These are phyloP conservation scores for Fusarium stilboides DNA, from an alignment of 2,329 filamentous ascomycete genomes.

Conservation along the genomic window DNA sequence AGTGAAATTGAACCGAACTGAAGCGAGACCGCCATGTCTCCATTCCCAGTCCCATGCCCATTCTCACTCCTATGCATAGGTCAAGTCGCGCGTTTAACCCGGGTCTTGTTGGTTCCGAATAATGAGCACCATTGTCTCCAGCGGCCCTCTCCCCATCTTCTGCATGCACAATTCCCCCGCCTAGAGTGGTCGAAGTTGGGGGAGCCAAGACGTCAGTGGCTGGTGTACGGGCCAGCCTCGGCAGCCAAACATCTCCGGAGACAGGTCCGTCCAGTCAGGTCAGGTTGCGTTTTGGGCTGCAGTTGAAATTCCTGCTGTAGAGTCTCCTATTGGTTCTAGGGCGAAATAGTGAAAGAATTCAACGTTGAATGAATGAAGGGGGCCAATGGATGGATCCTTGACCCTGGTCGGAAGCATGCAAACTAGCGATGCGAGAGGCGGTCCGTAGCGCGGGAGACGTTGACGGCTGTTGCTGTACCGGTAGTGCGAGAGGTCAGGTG, in stretches of 20 bases:
- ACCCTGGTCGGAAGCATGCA: constrained; percentile 24
- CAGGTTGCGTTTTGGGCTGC: constrained; percentile 10
- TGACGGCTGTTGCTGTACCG: not conserved
- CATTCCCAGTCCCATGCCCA: constrained; percentile 13
- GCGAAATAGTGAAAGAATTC: constrained; percentile 5
- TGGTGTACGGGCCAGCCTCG: constrained; percentile 21
- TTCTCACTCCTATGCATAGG: constrained; percentile 24
- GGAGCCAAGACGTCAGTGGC: constrained; percentile 40
- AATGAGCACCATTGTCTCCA: too few species aligned
- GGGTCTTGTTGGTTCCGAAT: constrained; percentile 2
- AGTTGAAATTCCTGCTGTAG: constrained; percentile 11
- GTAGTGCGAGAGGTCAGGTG: constrained; percentile 9
- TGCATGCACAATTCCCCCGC: constrained; percentile 19
- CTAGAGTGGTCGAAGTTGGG: constrained; percentile 3
- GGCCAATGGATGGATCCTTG: constrained; percentile 15
- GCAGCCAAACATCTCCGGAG: constrained; percentile 7
- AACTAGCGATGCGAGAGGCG: constrained; percentile 37
- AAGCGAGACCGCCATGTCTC: constrained; percentile 25
- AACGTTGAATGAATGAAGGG: not conserved
- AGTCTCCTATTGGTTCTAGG: constrained; percentile 26
- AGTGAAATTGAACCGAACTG: constrained; percentile 8
- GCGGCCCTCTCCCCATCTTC: not conserved
- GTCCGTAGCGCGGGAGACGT: constrained; percentile 34
- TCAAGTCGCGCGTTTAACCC: constrained; percentile 1
- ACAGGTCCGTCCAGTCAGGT: not conserved